Evolutionary conservation across 2,329 filamentous ascomycete species (phyloP).

Genomic region (Claviceps paspali): DNA sequence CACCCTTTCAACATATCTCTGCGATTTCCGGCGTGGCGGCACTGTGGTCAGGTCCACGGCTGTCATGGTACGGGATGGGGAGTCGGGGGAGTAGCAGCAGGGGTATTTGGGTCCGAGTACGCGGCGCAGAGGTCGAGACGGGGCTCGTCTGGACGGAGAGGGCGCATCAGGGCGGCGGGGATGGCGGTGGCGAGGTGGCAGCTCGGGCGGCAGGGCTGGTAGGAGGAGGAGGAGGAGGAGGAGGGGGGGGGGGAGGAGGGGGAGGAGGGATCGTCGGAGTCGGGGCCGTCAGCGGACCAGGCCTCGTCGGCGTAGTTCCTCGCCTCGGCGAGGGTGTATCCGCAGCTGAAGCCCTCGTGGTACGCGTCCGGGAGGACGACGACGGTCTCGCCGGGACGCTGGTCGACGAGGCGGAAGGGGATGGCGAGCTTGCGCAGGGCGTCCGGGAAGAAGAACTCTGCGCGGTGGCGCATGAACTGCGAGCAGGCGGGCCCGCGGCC

Average conservation of each 20-base stretch:
- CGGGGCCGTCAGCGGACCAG: slow-evolving; percentile 21
- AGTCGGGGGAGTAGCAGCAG: too few species aligned
- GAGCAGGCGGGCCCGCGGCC: slow-evolving; percentile 19
- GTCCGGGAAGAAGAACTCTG: slow-evolving; percentile 25
- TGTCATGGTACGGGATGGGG: too few species aligned
- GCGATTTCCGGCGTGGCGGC: too few species aligned
- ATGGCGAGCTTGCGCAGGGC: slow-evolving; percentile 23
- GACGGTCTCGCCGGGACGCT: slow-evolving; percentile 24
- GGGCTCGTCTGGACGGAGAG: slow-evolving; percentile 16
- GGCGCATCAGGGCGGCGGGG: slow-evolving; percentile 19
- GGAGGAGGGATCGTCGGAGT: too few species aligned
- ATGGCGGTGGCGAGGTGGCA: slow-evolving; percentile 22
- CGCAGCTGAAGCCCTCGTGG: slow-evolving; percentile 26
- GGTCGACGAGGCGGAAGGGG: slow-evolving; percentile 22
- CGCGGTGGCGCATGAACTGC: slow-evolving; percentile 26
- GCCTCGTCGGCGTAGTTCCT: slow-evolving; percentile 23
- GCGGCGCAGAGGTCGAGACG: slow-evolving; percentile 19
- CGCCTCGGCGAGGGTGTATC: slow-evolving; percentile 24
- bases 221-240: too few species aligned
- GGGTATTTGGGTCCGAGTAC: too few species aligned
- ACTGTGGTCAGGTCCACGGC: too few species aligned
- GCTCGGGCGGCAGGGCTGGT: slow-evolving; percentile 19
- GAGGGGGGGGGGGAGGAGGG: too few species aligned
- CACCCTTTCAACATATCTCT: too few species aligned
- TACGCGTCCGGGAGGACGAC: slow-evolving; percentile 25